phyloP scores from a whole-genome alignment of 305 asterid genomes.

The Euphrasia arctica region DNA sequence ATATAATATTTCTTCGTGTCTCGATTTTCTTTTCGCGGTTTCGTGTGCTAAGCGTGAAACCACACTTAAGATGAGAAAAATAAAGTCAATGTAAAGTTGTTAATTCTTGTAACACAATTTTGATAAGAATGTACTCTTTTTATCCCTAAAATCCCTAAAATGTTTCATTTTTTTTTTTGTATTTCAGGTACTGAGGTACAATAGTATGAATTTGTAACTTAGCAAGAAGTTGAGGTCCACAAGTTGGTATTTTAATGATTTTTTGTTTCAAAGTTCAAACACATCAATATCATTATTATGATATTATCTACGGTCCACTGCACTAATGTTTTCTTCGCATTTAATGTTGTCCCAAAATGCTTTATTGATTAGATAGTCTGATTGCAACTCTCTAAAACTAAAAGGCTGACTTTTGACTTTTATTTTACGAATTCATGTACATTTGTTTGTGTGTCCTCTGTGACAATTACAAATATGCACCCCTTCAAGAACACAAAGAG shows the following conservation, averaged over 20 bases:
- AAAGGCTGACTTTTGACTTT: constrained; percentile 12
- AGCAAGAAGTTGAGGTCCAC: constrained; percentile 16
- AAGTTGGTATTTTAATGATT: not conserved
- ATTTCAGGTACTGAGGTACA: too few species aligned
- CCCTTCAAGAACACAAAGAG: not conserved
- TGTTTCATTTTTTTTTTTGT: too few species aligned
- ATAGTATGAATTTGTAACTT: too few species aligned
- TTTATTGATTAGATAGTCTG: constrained; percentile 15
- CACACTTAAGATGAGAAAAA: too few species aligned
- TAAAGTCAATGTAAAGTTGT: too few species aligned
- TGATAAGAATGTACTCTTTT: too few species aligned
- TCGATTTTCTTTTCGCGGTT: too few species aligned
- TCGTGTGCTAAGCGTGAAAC: too few species aligned
- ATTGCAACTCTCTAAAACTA: not conserved
- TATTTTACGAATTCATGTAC: not conserved
- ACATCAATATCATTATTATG: constrained; percentile 9
- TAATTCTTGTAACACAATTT: too few species aligned
- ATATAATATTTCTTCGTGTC: too few species aligned
- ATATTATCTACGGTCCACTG: not conserved
- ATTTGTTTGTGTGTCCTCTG: not conserved
- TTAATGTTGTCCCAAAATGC: constrained; percentile 15
- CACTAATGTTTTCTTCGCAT: constrained; percentile 19
- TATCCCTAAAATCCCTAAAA: too few species aligned
- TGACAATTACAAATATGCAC: not conserved
- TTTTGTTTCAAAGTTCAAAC: constrained; percentile 14